These are phyloP conservation scores for Candida khao-thaluensis DNA, from an alignment of 805 yeast genomes.

Conservation along the genomic window DNA sequence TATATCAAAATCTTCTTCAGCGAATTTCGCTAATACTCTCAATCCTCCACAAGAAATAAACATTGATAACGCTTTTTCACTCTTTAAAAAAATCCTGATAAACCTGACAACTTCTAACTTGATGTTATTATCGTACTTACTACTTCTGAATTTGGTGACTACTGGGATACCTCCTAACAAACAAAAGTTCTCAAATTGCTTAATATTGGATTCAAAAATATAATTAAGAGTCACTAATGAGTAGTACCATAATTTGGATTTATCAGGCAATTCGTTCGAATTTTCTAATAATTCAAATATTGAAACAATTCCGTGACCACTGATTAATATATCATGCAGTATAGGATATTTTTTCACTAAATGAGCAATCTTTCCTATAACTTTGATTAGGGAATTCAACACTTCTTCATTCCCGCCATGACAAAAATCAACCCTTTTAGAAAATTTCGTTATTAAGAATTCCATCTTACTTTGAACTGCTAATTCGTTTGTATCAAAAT, in stretches of 20 bases:
- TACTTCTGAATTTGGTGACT: conserved; percentile 36
- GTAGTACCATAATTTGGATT: conserved; percentile 37
- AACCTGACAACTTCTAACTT: conserved; percentile 39
- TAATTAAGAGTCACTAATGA: conserved; percentile 34
- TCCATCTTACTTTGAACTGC: conserved; percentile 43
- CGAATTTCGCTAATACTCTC: conserved; percentile 41
- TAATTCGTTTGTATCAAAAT: conserved; percentile 41
- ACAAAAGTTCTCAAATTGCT: conserved; percentile 41
- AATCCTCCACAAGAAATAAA: conserved; percentile 49
- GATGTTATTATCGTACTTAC: conserved; percentile 28
- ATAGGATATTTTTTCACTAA: conserved; percentile 38
- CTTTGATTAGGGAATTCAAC: conserved; percentile 27
- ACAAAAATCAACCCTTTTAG: conserved; percentile 29
- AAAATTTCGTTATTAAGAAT: conserved; percentile 30
- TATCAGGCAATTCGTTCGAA: conserved; percentile 31
- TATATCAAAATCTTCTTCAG: conserved; percentile 45
- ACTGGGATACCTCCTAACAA: conserved; percentile 45
- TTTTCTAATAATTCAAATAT: conserved; percentile 39
- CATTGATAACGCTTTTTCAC: conserved; percentile 36
- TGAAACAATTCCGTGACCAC: conserved; percentile 42
- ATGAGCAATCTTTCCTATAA: conserved; percentile 39
- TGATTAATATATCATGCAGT: conserved; percentile 39
- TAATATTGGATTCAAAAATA: conserved; percentile 28
- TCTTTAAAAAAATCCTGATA: conserved; percentile 29
- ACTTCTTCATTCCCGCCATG: conserved; percentile 32